Evolutionary conservation across 805 yeast species (phyloP).

Genomic region (Teunomyces cretensis): DNA sequence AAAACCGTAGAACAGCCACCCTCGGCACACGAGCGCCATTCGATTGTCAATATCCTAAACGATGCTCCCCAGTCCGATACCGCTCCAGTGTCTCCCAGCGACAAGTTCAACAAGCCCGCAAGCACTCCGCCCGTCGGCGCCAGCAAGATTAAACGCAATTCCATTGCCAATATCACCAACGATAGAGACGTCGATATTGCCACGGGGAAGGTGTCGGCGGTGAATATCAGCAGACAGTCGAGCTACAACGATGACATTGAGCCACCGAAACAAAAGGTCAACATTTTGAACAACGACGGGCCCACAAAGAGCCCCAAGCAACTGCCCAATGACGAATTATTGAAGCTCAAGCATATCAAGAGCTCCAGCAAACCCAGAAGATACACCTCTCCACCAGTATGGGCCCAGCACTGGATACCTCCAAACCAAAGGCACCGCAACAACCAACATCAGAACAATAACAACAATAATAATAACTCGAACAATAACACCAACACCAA

Average conservation of each 20-base stretch:
- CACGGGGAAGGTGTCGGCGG: slow-evolving; percentile 38
- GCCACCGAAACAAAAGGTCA: slow-evolving; percentile 22
- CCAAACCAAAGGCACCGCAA: slow-evolving; percentile 8
- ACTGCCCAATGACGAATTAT: slow-evolving; percentile 21
- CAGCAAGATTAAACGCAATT: slow-evolving; percentile 14
- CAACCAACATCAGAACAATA: background rate
- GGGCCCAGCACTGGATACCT: slow-evolving; percentile 72
- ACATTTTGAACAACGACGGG: slow-evolving; percentile 22
- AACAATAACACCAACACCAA: background rate
- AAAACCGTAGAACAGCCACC: slow-evolving; percentile 10
- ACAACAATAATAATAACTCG: background rate
- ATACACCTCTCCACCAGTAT: slow-evolving; percentile 67
- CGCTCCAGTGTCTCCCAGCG: background rate
- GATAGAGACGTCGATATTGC: slow-evolving; percentile 45
- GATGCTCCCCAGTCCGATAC: slow-evolving; percentile 10
- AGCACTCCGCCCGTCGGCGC: background rate
- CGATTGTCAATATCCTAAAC: slow-evolving; percentile 29
- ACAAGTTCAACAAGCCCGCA: background rate
- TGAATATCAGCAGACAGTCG: slow-evolving; percentile 27
- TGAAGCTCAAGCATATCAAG: slow-evolving; percentile 20
- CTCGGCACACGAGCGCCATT: slow-evolving; percentile 23
- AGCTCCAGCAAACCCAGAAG: slow-evolving; percentile 52
- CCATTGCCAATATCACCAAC: slow-evolving; percentile 38
- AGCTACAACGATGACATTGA: slow-evolving; percentile 1
- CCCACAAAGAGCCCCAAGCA: slow-evolving; percentile 14